phyloP scores from a whole-genome alignment of 352 stramenopile species.

The Globisporangium rhizosaccharum region DNA sequence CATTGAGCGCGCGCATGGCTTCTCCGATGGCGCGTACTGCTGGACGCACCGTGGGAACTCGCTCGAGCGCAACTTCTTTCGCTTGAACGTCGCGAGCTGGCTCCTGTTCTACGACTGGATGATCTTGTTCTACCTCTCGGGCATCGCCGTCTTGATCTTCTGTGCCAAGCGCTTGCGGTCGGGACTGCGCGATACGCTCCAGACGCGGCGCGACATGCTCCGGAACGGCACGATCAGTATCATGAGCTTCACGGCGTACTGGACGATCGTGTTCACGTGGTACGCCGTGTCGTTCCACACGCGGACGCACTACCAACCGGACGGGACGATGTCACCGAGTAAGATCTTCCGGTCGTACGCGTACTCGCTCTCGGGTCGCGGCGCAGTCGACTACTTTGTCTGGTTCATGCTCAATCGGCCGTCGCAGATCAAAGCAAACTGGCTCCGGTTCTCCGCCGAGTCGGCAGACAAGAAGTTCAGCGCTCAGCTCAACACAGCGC shows the following conservation, averaged over 20 bases:
- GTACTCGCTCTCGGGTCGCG: conserved; percentile 61
- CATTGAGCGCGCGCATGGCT: conserved; percentile 36
- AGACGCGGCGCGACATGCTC: conserved; percentile 73
- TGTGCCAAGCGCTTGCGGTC: conserved; percentile 61
- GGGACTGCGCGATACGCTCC: conserved; percentile 64
- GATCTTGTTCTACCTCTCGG: conserved; percentile 78
- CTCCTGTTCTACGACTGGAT: conserved; percentile 82
- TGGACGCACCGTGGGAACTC: conserved; percentile 61
- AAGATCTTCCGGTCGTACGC: conserved; percentile 62
- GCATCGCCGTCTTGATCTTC: conserved; percentile 60
- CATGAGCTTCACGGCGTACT: conserved; percentile 80
- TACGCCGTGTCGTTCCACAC: conserved; percentile 73
- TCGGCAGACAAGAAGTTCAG: conserved; percentile 79
- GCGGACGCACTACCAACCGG: conserved; percentile 32
- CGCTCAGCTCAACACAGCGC: conserved; percentile 81
- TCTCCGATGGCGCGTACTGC: conserved; percentile 74
- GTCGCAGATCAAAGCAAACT: conserved; percentile 43
- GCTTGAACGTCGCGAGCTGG: conserved; percentile 70
- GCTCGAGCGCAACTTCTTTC: conserved; percentile 54
- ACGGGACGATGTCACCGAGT: conserved; percentile 35
- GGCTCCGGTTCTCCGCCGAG: conserved; percentile 72
- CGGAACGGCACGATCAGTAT: conserved; percentile 74
- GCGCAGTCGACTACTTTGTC: conserved; percentile 73
- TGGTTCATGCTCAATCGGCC: conserved; percentile 86
- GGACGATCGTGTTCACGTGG: conserved; percentile 76